Evolutionary conservation across 2,329 filamentous ascomycete species (phyloP).

Genomic region (Talaromyces sp.): DNA sequence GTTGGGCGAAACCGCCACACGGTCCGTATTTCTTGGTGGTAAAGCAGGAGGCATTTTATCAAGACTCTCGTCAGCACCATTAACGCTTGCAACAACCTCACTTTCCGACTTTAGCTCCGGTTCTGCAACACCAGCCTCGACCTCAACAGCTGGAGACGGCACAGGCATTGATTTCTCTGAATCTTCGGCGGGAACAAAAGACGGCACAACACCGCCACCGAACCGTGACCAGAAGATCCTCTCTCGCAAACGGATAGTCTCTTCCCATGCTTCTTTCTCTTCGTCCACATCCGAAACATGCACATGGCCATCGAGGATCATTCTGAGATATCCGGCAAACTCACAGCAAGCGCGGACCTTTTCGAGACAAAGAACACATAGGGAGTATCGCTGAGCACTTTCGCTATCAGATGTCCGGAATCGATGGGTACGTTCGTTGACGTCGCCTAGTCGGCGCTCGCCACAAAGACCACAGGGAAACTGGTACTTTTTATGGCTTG

Average conservation of each 20-base stretch:
- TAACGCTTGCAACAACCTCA: not conserved
- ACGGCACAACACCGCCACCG: slow-evolving; percentile 83
- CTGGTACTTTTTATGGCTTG: slow-evolving; percentile 53
- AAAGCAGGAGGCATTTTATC: slow-evolving; percentile 10
- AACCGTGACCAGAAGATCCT: slow-evolving; percentile 97
- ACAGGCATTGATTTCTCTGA: slow-evolving; percentile 25
- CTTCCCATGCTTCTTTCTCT: slow-evolving; percentile 89
- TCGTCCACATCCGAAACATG: slow-evolving; percentile 78
- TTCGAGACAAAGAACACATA: slow-evolving; percentile 83
- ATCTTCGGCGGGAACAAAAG: slow-evolving; percentile 39
- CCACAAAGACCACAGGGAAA: slow-evolving; percentile 83
- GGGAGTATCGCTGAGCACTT: slow-evolving; percentile 80
- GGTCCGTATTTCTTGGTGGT: slow-evolving; percentile 14
- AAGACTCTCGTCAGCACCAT: slow-evolving; percentile 2
- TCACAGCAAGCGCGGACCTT: slow-evolving; percentile 87
- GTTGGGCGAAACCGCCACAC: slow-evolving; percentile 23
- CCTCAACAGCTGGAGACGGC: not conserved
- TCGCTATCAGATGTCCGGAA: slow-evolving; percentile 88
- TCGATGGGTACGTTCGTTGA: slow-evolving; percentile 75
- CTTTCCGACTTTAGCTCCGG: not conserved
- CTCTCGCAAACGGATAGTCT: slow-evolving; percentile 83
- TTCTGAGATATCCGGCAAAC: slow-evolving; percentile 84
- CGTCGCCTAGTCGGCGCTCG: slow-evolving; percentile 69
- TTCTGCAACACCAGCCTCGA: not conserved
- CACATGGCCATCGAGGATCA: slow-evolving; percentile 92